Conservation (phyloP, 768 basidiomycete species). For the Calvatia gigantea region DNA sequence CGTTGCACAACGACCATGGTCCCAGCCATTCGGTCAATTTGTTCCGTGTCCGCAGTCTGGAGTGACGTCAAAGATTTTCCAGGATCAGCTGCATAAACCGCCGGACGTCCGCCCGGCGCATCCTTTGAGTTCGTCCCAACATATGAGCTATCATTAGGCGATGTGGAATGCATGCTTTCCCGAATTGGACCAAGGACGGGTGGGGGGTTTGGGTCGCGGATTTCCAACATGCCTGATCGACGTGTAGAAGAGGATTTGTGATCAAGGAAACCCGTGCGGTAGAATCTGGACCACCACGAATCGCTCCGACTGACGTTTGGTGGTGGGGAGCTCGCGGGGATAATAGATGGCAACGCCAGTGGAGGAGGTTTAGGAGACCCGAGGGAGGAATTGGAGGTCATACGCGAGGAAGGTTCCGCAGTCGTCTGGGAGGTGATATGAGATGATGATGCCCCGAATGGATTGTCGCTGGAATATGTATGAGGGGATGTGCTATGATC, state of each 20-base stretch:
- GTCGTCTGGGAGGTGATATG: constrained; percentile 26
- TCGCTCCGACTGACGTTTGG: constrained; percentile 61
- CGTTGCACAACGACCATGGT: constrained; percentile 71
- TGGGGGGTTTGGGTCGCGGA: constrained; percentile 79
- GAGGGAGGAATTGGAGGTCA: constrained; percentile 33
- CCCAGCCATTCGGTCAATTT: constrained; percentile 61
- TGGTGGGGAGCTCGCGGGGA: constrained; percentile 20
- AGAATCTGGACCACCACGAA: constrained; percentile 77
- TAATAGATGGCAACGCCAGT: constrained; percentile 7
- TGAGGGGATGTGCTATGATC: constrained; percentile 25
- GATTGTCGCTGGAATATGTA: constrained; percentile 23
- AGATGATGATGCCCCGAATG: constrained; percentile 23
- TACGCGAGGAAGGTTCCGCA: constrained; percentile 21
- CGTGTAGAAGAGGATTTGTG: constrained; percentile 41
- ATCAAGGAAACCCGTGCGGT: constrained; percentile 63
- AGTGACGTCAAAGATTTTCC: constrained; percentile 54
- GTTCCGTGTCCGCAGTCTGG: constrained; percentile 65
- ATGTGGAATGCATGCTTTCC: constrained; percentile 39
- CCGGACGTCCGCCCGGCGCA: not conserved
- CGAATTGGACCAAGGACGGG: constrained; percentile 62
- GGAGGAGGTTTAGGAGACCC: constrained; percentile 31
- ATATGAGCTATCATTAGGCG: constrained; percentile 15
- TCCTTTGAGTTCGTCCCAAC: constrained; percentile 14
- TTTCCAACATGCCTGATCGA: constrained; percentile 37
- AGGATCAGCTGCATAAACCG: constrained; percentile 20